Conservation (phyloP, 257 asterid genomes). For the Mitragyna speciosa region DNA sequence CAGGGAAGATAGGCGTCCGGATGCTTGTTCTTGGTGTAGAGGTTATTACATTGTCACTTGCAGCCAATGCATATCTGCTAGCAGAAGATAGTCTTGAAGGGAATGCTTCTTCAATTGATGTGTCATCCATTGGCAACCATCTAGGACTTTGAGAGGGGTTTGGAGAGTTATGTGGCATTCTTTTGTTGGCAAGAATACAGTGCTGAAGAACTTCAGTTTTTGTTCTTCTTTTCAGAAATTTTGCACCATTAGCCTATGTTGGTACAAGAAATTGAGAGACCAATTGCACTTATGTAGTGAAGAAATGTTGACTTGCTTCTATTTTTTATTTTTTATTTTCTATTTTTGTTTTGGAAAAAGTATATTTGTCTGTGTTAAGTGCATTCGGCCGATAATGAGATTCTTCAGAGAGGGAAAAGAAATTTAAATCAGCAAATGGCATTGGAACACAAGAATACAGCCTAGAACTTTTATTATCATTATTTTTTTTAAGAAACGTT, state of each 20-base stretch:
- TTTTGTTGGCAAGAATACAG: background rate
- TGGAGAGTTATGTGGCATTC: slow-evolving; percentile 10
- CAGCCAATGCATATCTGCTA: background rate
- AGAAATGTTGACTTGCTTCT: background rate
- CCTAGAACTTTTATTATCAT: too few relatives aligned
- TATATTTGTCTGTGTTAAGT: background rate
- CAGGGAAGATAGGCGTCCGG: background rate
- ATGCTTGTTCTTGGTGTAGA: background rate
- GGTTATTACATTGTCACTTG: background rate
- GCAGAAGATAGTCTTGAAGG: background rate
- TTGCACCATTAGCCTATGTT: background rate
- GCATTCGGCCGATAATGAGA: background rate
- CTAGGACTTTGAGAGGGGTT: background rate
- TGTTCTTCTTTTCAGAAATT: background rate
- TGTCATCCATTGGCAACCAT: background rate
- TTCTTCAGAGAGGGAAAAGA: background rate
- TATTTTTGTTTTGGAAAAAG: too few relatives aligned
- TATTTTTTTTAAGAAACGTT: too few relatives aligned
- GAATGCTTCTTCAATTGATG: background rate
- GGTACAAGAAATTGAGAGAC: background rate
- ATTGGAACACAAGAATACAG: background rate
- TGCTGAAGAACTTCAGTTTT: background rate
- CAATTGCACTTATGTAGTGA: background rate
- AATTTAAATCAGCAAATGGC: background rate
- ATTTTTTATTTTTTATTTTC: background rate